phyloP scores from a whole-genome alignment of 495 filamentous ascomycete genomes.

The Copromyces sp. region DNA sequence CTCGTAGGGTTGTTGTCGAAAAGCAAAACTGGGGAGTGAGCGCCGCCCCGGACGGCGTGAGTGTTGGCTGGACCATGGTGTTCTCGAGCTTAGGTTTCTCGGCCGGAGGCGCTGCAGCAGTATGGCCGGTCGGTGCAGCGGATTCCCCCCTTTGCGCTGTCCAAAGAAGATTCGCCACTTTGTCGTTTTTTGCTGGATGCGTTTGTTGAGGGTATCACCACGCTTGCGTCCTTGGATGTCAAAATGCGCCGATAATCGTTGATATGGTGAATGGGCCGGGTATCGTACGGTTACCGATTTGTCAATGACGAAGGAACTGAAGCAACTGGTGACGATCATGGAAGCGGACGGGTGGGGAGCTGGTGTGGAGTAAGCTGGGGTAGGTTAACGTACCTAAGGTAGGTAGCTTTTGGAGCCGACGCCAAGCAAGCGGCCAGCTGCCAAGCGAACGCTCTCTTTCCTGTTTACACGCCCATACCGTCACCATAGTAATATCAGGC shows the following conservation, averaged over 20 bases:
- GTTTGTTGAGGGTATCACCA: not conserved
- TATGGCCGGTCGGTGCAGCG: constrained; percentile 1
- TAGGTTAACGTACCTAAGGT: too few species aligned
- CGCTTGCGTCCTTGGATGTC: not conserved
- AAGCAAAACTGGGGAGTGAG: constrained; percentile 92
- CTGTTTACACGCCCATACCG: not conserved
- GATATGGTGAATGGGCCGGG: not conserved
- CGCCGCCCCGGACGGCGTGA: constrained; percentile 39
- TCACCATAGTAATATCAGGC: not conserved
- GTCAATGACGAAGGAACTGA: not conserved
- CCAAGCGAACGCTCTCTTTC: not conserved
- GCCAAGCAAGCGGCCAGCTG: not conserved
- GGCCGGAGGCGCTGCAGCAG: constrained; percentile 2
- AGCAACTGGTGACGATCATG: not conserved
- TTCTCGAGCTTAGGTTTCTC: constrained; percentile 4
- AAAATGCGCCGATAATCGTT: not conserved
- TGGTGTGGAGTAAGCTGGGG: not conserved
- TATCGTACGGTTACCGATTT: not conserved
- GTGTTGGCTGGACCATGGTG: constrained; percentile 50
- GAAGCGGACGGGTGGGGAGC: not conserved
- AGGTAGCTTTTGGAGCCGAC: not conserved
- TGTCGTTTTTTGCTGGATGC: not conserved
- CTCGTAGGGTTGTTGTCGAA: constrained; percentile 72
- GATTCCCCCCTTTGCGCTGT: constrained; percentile 9
- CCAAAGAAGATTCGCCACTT: not conserved